Evolutionary conservation across 345 rosid genomes (phyloP).

Genomic region (Hypericum androsaemum): DNA sequence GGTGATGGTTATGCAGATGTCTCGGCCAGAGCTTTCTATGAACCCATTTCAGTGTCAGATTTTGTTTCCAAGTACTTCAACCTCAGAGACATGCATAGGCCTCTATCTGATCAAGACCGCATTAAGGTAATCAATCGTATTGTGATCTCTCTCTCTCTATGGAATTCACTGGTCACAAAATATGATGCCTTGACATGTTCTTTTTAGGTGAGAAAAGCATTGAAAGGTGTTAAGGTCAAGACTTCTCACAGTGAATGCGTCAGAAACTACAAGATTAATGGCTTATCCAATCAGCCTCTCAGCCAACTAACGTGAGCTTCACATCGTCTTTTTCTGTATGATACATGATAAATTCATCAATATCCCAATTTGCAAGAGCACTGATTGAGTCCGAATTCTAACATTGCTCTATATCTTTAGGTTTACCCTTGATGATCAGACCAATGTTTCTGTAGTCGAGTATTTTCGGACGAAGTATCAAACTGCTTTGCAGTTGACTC

Average conservation of each 20-base stretch:
- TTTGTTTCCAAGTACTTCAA: constrained; percentile 34
- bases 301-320: constrained; percentile 35
- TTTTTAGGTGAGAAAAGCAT: constrained; percentile 41
- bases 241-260: constrained; percentile 15
- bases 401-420: constrained; percentile 35
- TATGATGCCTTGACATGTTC: not conserved
- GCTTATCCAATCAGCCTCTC: constrained; percentile 40
- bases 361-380: not conserved
- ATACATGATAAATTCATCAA: not conserved
- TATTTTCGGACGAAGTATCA: constrained; percentile 46
- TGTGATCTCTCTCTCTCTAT: not conserved
- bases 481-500: constrained; percentile 34
- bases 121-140: constrained; percentile 32
- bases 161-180: too few species aligned
- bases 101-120: constrained; percentile 46
- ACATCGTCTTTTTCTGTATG: not conserved
- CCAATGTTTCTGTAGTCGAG: constrained; percentile 28
- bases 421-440: constrained; percentile 41
- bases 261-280: constrained; percentile 33
- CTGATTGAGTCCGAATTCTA: not conserved
- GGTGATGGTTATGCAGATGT: constrained; percentile 34
- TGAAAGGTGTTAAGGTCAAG: constrained; percentile 45
- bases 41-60: constrained; percentile 42
- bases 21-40: constrained; percentile 64
- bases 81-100: constrained; percentile 23